phyloP scores from a whole-genome alignment of 2,329 filamentous ascomycete species.

The Hypoxylon sp. region DNA sequence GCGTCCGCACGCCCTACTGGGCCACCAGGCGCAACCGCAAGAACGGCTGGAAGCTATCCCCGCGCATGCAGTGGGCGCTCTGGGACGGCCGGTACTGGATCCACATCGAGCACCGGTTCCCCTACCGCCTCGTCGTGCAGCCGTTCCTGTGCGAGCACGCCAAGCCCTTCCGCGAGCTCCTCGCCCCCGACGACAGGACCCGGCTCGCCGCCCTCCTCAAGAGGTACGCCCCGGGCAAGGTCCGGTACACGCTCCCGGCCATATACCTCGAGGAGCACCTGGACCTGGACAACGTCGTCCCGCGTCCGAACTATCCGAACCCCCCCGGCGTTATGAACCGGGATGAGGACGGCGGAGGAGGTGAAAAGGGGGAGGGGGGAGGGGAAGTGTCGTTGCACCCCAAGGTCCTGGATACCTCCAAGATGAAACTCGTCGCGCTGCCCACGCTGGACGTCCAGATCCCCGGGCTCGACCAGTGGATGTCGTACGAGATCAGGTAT shows the following conservation, averaged over 20 bases:
- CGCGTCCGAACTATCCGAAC: constrained; percentile 41
- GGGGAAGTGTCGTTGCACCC: constrained; percentile 19
- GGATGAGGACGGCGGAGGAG: background rate
- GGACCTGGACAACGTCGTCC: constrained; percentile 13
- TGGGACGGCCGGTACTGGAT: constrained; percentile 76
- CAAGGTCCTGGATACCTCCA: constrained; percentile 34
- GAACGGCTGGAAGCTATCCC: constrained; percentile 46
- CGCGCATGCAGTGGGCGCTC: constrained; percentile 55
- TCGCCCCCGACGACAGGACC: constrained; percentile 52
- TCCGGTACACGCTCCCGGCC: constrained; percentile 67
- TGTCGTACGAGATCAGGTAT: constrained; percentile 64
- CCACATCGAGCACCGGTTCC: constrained; percentile 59
- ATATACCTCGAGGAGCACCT: constrained; percentile 59
- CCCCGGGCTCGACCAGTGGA: constrained; percentile 61
- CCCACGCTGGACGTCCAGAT: constrained; percentile 64
- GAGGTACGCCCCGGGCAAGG: constrained; percentile 65
- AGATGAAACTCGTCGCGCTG: constrained; percentile 62
- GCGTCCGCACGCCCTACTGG: constrained; percentile 38
- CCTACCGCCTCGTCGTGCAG: constrained; percentile 57
- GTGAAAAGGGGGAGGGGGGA: background rate
- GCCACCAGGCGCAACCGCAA: constrained; percentile 25
- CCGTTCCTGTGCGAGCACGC: constrained; percentile 61
- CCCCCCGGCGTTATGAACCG: constrained; percentile 9
- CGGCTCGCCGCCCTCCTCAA: constrained; percentile 60
- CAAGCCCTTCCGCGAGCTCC: constrained; percentile 62